phyloP scores from a whole-genome alignment of 1,139 yeast genomes.

The Groenewaldozyma auringiensis region DNA sequence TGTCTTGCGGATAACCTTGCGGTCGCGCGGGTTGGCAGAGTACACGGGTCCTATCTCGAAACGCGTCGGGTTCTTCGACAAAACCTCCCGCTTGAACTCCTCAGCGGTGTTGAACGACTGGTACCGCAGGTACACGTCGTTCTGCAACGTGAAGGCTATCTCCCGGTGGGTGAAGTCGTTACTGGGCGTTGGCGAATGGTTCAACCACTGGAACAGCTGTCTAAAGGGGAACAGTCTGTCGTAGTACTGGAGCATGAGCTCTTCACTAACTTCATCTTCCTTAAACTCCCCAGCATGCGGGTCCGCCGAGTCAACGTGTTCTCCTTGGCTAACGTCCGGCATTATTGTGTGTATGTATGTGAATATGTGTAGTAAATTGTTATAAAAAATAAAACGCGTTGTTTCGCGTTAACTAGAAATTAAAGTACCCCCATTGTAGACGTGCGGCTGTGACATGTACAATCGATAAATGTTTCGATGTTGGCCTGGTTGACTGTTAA shows the following conservation, averaged over 20 bases:
- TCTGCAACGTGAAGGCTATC: constrained; percentile 78
- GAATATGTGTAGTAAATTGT: neutral
- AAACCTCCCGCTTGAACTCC: constrained; percentile 70
- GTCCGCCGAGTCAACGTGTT: neutral
- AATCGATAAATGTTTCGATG: too few relatives aligned
- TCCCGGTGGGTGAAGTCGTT: constrained; percentile 74
- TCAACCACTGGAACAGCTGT: constrained; percentile 76
- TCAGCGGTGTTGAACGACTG: constrained; percentile 60
- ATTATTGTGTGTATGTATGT: neutral
- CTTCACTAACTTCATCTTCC: constrained; percentile 5
- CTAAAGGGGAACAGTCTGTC: constrained; percentile 55
- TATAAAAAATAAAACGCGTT: neutral
- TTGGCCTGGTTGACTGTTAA: neutral
- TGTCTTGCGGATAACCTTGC: constrained; percentile 64
- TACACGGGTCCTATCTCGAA: constrained; percentile 95
- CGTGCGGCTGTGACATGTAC: too few relatives aligned
- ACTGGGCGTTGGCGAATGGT: constrained; percentile 67
- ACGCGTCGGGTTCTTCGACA: constrained; percentile 73
- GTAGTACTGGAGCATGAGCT: constrained; percentile 42
- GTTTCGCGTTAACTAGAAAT: too few relatives aligned
- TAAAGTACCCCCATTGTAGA: too few relatives aligned
- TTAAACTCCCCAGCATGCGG: constrained; percentile 6
- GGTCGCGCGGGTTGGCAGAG: constrained; percentile 74
- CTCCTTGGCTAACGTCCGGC: constrained; percentile 2
- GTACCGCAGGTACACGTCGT: constrained; percentile 73